Conservation (phyloP, 805 yeast genomes). For the Suhomyces kilbournensis region DNA sequence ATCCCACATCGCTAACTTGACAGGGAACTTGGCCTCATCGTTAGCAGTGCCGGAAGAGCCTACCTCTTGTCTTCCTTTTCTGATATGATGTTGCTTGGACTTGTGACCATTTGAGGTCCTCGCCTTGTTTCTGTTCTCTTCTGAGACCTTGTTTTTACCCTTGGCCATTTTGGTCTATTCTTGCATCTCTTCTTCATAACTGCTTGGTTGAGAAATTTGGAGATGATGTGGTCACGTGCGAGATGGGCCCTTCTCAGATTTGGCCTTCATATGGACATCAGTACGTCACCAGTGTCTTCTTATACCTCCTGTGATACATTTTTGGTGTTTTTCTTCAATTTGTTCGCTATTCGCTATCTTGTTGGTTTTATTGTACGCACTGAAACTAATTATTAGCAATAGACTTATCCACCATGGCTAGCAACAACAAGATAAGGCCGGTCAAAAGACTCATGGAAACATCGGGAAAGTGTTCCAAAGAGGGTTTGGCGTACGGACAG, state of each 20-base stretch:
- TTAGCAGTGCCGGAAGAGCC: constrained; percentile 15
- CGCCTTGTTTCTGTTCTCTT: constrained; percentile 32
- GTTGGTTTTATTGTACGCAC: neutral
- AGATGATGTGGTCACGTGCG: neutral
- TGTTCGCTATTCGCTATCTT: neutral
- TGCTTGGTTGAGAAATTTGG: neutral
- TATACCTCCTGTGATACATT: neutral
- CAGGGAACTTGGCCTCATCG: constrained; percentile 55
- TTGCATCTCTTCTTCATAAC: neutral
- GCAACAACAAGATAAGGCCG: constrained; percentile 34
- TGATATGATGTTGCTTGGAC: constrained; percentile 50
- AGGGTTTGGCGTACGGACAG: constrained; percentile 51
- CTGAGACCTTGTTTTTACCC: constrained; percentile 52
- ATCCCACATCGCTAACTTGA: constrained; percentile 97
- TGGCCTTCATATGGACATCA: no score
- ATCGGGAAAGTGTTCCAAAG: constrained; percentile 38
- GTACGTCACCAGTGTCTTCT: no score
- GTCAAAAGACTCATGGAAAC: constrained; percentile 40
- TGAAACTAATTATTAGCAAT: neutral
- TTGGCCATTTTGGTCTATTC: constrained; percentile 41
- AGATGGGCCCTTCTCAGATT: neutral
- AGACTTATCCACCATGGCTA: constrained; percentile 2
- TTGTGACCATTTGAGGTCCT: constrained; percentile 56
- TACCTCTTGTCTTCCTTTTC: constrained; percentile 32
- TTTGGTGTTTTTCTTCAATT: neutral